phyloP scores from a whole-genome alignment of 2,329 filamentous ascomycete species.

The Cytospora piceicola region DNA sequence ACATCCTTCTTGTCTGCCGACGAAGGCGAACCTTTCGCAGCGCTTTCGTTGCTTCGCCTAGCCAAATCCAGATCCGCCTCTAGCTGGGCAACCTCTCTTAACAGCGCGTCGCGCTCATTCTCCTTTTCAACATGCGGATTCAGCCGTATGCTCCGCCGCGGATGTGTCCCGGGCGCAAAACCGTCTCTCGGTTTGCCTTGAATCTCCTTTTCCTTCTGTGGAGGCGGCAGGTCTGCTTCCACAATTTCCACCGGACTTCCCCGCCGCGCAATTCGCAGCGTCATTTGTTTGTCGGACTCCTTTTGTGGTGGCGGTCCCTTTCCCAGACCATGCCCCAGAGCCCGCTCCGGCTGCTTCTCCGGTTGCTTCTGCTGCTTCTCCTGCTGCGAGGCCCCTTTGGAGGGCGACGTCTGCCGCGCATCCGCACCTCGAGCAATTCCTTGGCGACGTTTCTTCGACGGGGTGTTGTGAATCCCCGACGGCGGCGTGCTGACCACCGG shows the following conservation, averaged over 20 bases:
- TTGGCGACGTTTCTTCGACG: conserved; percentile 50
- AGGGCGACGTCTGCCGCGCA: conserved; percentile 47
- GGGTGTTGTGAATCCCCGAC: conserved; percentile 63
- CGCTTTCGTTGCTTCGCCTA: conserved; percentile 58
- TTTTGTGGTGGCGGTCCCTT: conserved; percentile 10
- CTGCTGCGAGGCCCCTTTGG: conserved; percentile 46
- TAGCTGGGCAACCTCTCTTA: conserved; percentile 59
- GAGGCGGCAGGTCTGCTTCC: conserved; percentile 32
- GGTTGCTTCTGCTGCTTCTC: not conserved
- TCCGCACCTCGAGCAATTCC: conserved; percentile 8
- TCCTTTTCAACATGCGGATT: conserved; percentile 55
- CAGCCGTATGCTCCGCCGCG: conserved; percentile 45
- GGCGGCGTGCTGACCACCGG: conserved; percentile 59
- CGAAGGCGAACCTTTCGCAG: conserved; percentile 10
- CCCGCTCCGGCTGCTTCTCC: too few species aligned
- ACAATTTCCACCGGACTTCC: conserved; percentile 13
- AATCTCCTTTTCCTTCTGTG: conserved; percentile 48
- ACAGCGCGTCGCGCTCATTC: conserved; percentile 55
- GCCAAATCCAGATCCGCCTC: conserved; percentile 62
- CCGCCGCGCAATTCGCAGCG: conserved; percentile 17
- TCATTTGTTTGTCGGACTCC: conserved; percentile 6
- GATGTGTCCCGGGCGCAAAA: conserved; percentile 27
- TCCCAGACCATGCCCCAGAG: conserved; percentile 22
- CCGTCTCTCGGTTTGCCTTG: conserved; percentile 47
- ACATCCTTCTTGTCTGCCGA: conserved; percentile 39